Conservation (phyloP, 176 grass and related monocot genomes). For the Phoenix roebelenii region DNA sequence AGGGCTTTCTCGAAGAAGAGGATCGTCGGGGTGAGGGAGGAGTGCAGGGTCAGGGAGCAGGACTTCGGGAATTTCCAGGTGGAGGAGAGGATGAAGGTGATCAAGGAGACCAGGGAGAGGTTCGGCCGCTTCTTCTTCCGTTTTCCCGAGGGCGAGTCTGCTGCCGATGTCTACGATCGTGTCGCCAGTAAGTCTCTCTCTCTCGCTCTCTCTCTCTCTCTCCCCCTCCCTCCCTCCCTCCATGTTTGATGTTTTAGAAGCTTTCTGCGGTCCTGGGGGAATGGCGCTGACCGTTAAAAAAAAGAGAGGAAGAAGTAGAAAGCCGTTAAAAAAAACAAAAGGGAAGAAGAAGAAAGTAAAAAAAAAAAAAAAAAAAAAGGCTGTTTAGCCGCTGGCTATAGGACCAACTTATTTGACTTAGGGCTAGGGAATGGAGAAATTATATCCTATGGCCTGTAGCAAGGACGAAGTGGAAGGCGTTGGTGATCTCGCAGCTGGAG, state of each 20-base stretch:
- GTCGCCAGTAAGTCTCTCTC: constrained; percentile 48
- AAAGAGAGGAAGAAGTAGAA: too few relatives aligned
- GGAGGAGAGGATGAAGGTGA: constrained; percentile 68
- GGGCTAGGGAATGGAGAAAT: too few relatives aligned
- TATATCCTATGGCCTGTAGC: not conserved
- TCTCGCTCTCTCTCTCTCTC: too few relatives aligned
- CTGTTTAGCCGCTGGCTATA: too few relatives aligned
- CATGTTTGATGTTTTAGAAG: not conserved
- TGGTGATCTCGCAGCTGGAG: constrained; percentile 46
- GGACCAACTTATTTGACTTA: too few relatives aligned
- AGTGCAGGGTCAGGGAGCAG: constrained; percentile 93
- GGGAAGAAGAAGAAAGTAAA: too few relatives aligned
- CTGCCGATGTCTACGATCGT: constrained; percentile 93
- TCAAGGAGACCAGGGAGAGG: constrained; percentile 71
- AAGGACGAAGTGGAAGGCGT: constrained; percentile 44
- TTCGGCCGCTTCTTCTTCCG: constrained; percentile 98
- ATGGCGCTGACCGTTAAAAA: too few relatives aligned
- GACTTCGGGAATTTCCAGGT: constrained; percentile 99
- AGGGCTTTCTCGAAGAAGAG: constrained; percentile 56
- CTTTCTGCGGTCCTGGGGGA: too few relatives aligned
- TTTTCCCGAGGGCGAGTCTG: constrained; percentile 93
- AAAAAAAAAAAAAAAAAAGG: too few relatives aligned
- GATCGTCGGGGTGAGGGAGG: constrained; percentile 85
- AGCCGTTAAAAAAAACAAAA: too few relatives aligned
- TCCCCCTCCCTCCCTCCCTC: too few relatives aligned